Evolutionary conservation across 495 filamentous ascomycete species (phyloP).

Genomic region (Neurospora sp.): DNA sequence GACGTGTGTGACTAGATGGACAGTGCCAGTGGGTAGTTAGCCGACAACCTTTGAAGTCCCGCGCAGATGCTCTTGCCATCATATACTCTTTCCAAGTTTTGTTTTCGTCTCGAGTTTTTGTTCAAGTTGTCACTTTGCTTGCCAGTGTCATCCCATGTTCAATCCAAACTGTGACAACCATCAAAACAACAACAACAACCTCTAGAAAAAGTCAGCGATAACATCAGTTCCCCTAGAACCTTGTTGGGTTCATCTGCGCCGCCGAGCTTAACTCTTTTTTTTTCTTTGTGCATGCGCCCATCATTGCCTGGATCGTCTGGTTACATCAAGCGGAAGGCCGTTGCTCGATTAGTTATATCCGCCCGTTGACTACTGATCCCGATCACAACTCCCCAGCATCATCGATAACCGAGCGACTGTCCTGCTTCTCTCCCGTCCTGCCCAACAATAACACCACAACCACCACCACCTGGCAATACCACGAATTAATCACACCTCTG

Average conservation of each 20-base stretch:
- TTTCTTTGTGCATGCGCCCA: not conserved
- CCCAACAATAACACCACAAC: not conserved
- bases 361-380: not conserved
- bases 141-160: not conserved
- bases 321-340: not conserved
- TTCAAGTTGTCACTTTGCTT: not conserved
- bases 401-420: not conserved
- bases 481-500: not conserved
- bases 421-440: not conserved
- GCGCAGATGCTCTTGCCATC: not conserved
- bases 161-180: not conserved
- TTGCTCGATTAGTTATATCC: not conserved
- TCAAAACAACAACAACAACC: not conserved
- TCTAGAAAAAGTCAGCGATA: not conserved
- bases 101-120: not conserved
- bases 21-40: not conserved
- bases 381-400: not conserved
- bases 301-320: not conserved
- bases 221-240: not conserved
- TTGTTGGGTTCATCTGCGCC: not conserved
- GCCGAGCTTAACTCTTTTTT: not conserved
- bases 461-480: not conserved
- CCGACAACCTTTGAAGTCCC: not conserved
- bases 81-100: not conserved
- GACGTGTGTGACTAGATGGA: not conserved